phyloP scores from a whole-genome alignment of 306 rosid species.

The Prunus dulcis region DNA sequence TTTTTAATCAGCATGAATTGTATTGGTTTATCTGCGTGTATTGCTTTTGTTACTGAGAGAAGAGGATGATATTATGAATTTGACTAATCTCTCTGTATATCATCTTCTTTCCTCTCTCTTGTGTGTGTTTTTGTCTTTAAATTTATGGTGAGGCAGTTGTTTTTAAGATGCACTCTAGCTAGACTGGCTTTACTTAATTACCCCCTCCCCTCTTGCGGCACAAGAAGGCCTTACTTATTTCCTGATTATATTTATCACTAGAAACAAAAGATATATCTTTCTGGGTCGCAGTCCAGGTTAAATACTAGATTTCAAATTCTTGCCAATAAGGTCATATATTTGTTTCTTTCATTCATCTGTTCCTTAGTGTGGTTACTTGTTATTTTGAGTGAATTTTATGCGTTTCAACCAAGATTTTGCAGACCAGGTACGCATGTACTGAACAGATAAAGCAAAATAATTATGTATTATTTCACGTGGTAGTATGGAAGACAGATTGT shows the following conservation, averaged over 20 bases:
- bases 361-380: neutral
- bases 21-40: neutral
- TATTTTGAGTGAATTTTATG: neutral
- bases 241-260: no score
- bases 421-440: neutral
- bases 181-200: neutral
- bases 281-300: neutral
- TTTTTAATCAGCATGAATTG: neutral
- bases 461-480: neutral
- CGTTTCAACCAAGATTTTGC: neutral
- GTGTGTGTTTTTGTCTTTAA: neutral
- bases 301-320: neutral
- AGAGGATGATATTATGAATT: constrained; percentile 3
- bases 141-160: neutral
- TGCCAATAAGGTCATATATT: neutral
- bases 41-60: constrained; percentile 1
- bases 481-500: neutral
- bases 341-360: neutral
- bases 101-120: neutral
- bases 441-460: neutral
- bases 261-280: neutral
- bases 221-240: no score
- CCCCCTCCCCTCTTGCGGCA: no score
- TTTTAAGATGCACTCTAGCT: neutral
- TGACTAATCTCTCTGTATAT: neutral